Evolutionary conservation across 2,329 filamentous ascomycete species (phyloP).

Genomic region (Diaporthe citriasiana): DNA sequence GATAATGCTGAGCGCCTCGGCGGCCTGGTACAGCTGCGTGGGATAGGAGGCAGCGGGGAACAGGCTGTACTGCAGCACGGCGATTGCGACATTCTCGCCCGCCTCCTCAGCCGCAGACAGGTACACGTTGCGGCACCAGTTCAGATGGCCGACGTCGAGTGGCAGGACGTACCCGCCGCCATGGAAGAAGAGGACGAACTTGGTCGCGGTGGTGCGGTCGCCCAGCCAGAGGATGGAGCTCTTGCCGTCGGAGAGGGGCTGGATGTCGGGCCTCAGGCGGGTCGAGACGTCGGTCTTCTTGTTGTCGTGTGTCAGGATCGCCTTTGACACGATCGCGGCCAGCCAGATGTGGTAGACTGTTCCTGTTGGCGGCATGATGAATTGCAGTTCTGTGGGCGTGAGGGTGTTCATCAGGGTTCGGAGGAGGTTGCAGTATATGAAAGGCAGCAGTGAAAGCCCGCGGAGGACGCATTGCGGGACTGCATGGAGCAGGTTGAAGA

Average conservation of each 20-base stretch:
- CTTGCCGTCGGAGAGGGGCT: conserved; percentile 44
- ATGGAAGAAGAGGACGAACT: conserved; percentile 50
- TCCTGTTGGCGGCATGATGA: not conserved
- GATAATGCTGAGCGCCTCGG: conserved; percentile 49
- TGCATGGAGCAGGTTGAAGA: conserved; percentile 21
- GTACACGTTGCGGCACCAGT: conserved; percentile 49
- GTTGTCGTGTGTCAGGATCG: not conserved
- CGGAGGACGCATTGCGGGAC: conserved; percentile 16
- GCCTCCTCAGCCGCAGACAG: conserved; percentile 35
- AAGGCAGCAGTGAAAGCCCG: conserved; percentile 10
- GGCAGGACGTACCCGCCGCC: conserved; percentile 50
- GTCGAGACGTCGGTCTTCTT: not conserved
- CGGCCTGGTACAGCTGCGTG: conserved; percentile 51
- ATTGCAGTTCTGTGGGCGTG: conserved; percentile 15
- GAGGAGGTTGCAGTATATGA: conserved; percentile 18
- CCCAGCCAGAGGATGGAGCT: conserved; percentile 50
- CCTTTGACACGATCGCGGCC: not conserved
- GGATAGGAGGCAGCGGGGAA: conserved; percentile 49
- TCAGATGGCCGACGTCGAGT: conserved; percentile 44
- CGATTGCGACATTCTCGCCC: conserved; percentile 11
- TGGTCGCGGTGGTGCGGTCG: conserved; percentile 47
- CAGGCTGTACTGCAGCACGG: conserved; percentile 52
- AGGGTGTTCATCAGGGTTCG: conserved; percentile 20
- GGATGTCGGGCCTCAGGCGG: conserved; percentile 42
- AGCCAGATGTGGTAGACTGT: conserved; percentile 25